A percentile compares a stretch with the other conserved stretches of the same genome.
Evolutionary conservation across 768 basidiomycete genomes (phyloP).

Genomic region (Rhizopogon vulgaris): DNA sequence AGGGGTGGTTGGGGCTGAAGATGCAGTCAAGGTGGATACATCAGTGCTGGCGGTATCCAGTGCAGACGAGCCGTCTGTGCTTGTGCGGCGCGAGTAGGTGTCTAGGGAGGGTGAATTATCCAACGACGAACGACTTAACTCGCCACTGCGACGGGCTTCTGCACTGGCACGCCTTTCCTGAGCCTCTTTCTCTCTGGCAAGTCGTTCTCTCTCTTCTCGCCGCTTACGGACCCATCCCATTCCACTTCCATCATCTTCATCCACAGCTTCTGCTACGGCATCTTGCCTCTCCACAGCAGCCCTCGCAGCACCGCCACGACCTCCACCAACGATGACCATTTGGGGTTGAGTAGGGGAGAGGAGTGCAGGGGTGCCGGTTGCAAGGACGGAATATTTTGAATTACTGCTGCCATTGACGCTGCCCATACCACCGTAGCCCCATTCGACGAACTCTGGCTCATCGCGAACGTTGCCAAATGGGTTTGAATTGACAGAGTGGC

Average conservation of each 20-base stretch:
- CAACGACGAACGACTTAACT: conserved; percentile 18
- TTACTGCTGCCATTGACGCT: conserved; percentile 31
- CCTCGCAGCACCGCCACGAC: conserved; percentile 19
- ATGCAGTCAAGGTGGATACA: neutral
- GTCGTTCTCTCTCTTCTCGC: conserved; percentile 51
- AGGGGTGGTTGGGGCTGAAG: neutral
- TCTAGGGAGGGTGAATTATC: conserved; percentile 15
- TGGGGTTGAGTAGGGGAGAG: neutral
- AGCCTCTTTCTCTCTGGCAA: conserved; percentile 17
- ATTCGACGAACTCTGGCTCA: conserved; percentile 83
- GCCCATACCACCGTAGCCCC: conserved; percentile 89
- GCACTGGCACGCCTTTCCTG: conserved; percentile 7
- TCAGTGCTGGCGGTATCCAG: neutral
- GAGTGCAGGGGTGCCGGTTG: neutral
- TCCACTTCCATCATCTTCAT: conserved; percentile 79
- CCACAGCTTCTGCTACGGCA: conserved; percentile 22
- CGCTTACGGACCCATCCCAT: conserved; percentile 77
- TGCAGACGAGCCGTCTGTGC: neutral
- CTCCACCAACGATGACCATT: conserved; percentile 20
- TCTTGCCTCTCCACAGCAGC: conserved; percentile 29
- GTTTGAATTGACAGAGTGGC: conserved; percentile 33
- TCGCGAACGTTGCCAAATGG: conserved; percentile 60
- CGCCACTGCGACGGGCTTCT: conserved; percentile 19
- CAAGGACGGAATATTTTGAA: neutral
- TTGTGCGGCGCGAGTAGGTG: neutral